phyloP scores from a whole-genome alignment of 2,329 filamentous ascomycete genomes.

The Rosellinia necatrix region DNA sequence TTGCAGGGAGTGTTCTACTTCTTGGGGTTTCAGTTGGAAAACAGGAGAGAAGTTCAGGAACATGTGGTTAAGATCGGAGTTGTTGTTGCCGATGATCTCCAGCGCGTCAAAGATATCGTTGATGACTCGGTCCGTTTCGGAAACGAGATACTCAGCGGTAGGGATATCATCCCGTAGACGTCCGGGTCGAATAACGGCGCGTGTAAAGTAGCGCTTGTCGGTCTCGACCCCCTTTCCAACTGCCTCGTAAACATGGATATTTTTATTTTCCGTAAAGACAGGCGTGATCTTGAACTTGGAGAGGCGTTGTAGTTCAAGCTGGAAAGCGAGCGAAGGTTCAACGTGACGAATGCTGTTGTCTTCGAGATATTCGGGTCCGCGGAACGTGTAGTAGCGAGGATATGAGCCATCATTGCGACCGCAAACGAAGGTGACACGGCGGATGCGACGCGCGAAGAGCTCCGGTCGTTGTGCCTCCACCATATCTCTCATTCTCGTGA shows the following conservation, averaged over 20 bases:
- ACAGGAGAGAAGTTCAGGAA: conserved; percentile 99
- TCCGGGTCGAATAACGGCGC: conserved; percentile 91
- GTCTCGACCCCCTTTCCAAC: conserved; percentile 92
- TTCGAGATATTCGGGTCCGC: conserved; percentile 85
- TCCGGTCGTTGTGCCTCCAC: conserved; percentile 84
- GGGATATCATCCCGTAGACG: conserved; percentile 96
- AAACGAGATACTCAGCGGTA: conserved; percentile 97
- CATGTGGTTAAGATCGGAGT: conserved; percentile 98
- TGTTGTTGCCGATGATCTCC: conserved; percentile 98
- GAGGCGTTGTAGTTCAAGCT: conserved; percentile 91
- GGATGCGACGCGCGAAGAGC: conserved; percentile 77
- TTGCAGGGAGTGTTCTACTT: conserved; percentile 90
- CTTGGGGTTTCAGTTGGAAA: conserved; percentile 85
- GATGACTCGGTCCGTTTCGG: conserved; percentile 93
- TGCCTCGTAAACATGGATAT: conserved; percentile 98
- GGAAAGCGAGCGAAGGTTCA: conserved; percentile 96
- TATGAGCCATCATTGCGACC: conserved; percentile 93
- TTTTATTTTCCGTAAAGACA: conserved; percentile 98
- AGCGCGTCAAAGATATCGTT: conserved; percentile 97
- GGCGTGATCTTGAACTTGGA: conserved; percentile 98
- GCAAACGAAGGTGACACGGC: conserved; percentile 94
- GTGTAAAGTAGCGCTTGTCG: conserved; percentile 98
- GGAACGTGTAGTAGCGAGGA: conserved; percentile 98
- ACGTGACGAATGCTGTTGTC: conserved; percentile 96
- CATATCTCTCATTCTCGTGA: conserved; percentile 74